A percentile compares a stretch with the other conserved stretches of the same genome.
phyloP scores from a whole-genome alignment of 2,329 filamentous ascomycete genomes.

The Tolypocladium nubicola region DNA sequence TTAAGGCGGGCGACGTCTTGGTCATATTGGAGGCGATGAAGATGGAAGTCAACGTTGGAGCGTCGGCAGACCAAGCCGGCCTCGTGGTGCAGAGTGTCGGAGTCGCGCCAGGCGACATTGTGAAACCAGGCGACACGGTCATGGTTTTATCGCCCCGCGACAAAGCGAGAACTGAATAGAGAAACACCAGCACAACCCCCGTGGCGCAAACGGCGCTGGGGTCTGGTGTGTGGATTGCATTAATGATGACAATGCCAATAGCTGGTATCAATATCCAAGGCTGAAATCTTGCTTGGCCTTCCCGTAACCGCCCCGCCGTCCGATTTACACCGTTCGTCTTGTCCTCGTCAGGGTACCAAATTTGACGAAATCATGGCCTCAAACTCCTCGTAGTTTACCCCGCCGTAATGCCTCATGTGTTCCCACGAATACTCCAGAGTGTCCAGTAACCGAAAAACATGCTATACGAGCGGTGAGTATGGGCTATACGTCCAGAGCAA shows the following conservation, averaged over 20 bases:
- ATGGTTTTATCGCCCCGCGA: neutral
- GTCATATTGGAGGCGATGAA: constrained; percentile 47
- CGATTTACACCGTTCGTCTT: neutral
- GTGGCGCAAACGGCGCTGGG: neutral
- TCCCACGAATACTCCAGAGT: constrained; percentile 6
- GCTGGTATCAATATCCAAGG: neutral
- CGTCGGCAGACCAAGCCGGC: neutral
- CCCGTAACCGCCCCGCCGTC: neutral
- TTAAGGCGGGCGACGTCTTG: constrained; percentile 30
- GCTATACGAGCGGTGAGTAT: neutral
- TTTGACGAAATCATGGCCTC: constrained; percentile 6
- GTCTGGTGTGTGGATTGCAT: neutral
- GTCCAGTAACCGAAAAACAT: constrained; percentile 5
- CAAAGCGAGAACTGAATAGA: neutral
- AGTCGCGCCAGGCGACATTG: constrained; percentile 2
- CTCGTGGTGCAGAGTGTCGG: neutral
- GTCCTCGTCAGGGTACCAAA: constrained; percentile 4
- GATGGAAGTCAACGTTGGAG: constrained; percentile 32
- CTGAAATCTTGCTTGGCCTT: neutral
- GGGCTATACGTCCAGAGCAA: neutral
- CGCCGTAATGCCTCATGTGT: constrained; percentile 1
- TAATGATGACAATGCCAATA: neutral
- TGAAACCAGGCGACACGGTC: constrained; percentile 3
- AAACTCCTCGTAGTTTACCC: constrained; percentile 3
- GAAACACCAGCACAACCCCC: neutral